Evolutionary conservation across 495 filamentous ascomycete species (phyloP).

Genomic region (Penicillium maclennaniae): DNA sequence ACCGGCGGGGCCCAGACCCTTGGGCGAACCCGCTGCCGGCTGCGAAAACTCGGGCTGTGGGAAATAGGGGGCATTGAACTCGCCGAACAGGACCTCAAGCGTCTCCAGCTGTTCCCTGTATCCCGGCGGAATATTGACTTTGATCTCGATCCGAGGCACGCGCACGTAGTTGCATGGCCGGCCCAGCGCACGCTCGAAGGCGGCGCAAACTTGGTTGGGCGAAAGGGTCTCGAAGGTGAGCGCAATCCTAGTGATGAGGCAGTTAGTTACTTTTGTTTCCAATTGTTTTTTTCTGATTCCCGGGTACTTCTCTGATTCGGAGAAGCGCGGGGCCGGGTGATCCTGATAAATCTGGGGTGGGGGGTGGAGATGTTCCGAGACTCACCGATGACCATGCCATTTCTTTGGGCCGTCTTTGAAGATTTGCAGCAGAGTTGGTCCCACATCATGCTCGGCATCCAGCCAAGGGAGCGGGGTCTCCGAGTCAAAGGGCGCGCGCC

Average conservation of each 20-base stretch:
- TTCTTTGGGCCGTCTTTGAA: slow-evolving; percentile 87
- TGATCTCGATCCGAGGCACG: slow-evolving; percentile 71
- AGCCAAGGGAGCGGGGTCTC: slow-evolving; percentile 90
- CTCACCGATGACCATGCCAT: slow-evolving; percentile 78
- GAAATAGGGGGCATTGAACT: slow-evolving; percentile 64
- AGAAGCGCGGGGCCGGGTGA: background rate
- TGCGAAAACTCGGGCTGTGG: slow-evolving; percentile 46
- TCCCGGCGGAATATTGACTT: slow-evolving; percentile 79
- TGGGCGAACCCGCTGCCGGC: slow-evolving; percentile 43
- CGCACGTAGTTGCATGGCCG: slow-evolving; percentile 73
- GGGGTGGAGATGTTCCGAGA: slow-evolving; percentile 4
- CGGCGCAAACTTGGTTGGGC: slow-evolving; percentile 73
- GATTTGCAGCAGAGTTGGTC: slow-evolving; percentile 89
- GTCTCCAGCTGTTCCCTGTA: slow-evolving; percentile 86
- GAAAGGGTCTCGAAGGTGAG: slow-evolving; percentile 89
- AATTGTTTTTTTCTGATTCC: too few relatives aligned
- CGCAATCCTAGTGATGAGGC: slow-evolving; percentile 58
- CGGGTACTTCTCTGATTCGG: too few relatives aligned
- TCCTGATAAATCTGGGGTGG: background rate
- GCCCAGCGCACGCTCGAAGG: slow-evolving; percentile 73
- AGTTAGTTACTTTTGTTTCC: background rate
- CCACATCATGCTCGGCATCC: slow-evolving; percentile 94
- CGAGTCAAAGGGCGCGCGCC: slow-evolving; percentile 91
- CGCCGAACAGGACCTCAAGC: slow-evolving; percentile 59
- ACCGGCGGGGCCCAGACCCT: slow-evolving; percentile 54